Conservation (phyloP, 1,139 yeast species). For the Geotrichum klebahnii region DNA sequence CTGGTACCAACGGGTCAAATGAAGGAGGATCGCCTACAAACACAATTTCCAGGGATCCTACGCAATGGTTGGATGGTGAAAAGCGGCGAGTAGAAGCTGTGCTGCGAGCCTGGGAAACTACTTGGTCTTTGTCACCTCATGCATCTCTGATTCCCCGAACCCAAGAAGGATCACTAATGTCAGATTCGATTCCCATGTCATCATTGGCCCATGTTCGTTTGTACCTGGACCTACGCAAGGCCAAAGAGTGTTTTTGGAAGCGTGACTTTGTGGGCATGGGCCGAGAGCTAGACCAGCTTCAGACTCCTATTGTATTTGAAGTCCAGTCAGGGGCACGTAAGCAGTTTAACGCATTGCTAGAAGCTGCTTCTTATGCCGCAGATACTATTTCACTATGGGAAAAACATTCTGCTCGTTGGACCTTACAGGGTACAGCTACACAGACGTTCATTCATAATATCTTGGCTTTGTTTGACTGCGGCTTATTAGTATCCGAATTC, state of each 20-base stretch:
- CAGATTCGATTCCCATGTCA: slow-evolving; percentile 42
- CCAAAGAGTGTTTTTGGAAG: slow-evolving; percentile 39
- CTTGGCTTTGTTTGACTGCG: slow-evolving; percentile 40
- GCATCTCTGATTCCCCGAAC: slow-evolving; percentile 40
- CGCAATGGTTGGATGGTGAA: slow-evolving; percentile 30
- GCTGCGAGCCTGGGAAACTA: slow-evolving; percentile 41
- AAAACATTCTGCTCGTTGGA: slow-evolving; percentile 39
- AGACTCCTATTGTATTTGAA: slow-evolving; percentile 26
- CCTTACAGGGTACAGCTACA: slow-evolving; percentile 35
- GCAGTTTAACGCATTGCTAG: slow-evolving; percentile 34
- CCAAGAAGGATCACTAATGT: slow-evolving; percentile 41
- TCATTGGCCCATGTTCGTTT: slow-evolving; percentile 41
- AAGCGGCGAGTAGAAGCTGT: slow-evolving; percentile 31
- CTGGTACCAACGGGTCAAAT: slow-evolving; percentile 1
- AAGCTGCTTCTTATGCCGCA: slow-evolving; percentile 41
- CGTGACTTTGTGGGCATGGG: slow-evolving; percentile 40
- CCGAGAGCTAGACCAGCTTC: slow-evolving; percentile 32
- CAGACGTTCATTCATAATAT: slow-evolving; percentile 41
- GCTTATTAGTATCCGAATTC: slow-evolving; percentile 39
- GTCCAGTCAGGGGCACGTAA: slow-evolving; percentile 24
- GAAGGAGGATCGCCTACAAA: too few relatives aligned
- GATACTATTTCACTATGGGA: slow-evolving; percentile 42
- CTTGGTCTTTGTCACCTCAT: slow-evolving; percentile 41
- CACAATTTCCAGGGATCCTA: too few relatives aligned
- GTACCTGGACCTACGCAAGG: slow-evolving; percentile 35